Conservation (phyloP, 495 filamentous ascomycete species). For the Diplogelasinospora grovesii region DNA sequence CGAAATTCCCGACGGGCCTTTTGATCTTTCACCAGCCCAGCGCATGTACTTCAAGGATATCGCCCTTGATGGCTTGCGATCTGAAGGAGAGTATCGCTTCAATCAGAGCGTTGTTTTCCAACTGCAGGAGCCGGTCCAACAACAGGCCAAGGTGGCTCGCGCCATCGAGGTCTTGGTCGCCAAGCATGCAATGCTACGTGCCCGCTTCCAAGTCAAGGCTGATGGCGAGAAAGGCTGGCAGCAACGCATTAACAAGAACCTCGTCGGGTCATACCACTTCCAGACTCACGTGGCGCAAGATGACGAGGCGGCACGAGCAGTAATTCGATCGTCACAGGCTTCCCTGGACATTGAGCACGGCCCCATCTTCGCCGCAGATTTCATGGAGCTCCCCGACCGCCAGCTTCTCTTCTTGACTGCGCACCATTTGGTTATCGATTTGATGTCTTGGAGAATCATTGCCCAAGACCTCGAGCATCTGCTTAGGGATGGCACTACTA, state of each 20-base stretch:
- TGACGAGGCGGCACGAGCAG: slow-evolving; percentile 12
- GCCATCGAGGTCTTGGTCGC: slow-evolving; percentile 45
- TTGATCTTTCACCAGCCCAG: slow-evolving; percentile 53
- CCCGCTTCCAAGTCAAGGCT: slow-evolving; percentile 44
- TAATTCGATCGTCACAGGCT: slow-evolving; percentile 16
- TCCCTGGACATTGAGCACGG: slow-evolving; percentile 30
- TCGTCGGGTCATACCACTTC: slow-evolving; percentile 16
- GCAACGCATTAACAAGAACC: slow-evolving; percentile 22
- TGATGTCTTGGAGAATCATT: slow-evolving; percentile 58
- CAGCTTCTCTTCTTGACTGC: slow-evolving; percentile 44
- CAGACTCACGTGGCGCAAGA: slow-evolving; percentile 16
- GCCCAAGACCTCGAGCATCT: slow-evolving; percentile 54
- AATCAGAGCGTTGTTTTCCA: slow-evolving; percentile 56
- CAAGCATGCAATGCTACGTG: slow-evolving; percentile 58
- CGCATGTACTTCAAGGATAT: slow-evolving; percentile 46
- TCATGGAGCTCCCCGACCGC: slow-evolving; percentile 14
- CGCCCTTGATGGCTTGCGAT: not conserved
- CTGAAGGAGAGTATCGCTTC: slow-evolving; percentile 43
- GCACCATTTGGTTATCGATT: slow-evolving; percentile 56
- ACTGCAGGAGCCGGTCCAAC: slow-evolving; percentile 31
- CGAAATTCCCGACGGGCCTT: slow-evolving; percentile 8
- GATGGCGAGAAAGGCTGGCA: slow-evolving; percentile 16
- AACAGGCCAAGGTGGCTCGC: slow-evolving; percentile 26
- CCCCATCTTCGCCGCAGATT: slow-evolving; percentile 27
- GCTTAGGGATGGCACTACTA: slow-evolving; percentile 26